These are phyloP conservation scores for Boletus bicolor DNA, from an alignment of 768 basidiomycete genomes.

Conservation along the genomic window DNA sequence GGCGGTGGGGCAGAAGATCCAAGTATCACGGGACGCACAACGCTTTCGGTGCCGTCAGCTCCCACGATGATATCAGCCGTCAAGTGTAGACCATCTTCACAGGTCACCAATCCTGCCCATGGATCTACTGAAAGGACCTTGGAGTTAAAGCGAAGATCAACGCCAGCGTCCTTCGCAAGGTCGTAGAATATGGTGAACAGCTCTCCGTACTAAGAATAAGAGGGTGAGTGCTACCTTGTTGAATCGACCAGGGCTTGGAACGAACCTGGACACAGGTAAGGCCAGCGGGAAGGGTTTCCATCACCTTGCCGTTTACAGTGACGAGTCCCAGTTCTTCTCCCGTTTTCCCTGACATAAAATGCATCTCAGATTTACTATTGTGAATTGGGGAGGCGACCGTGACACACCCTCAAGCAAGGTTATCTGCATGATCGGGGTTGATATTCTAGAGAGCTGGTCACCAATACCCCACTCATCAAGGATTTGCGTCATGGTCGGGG, in stretches of 20 bases:
- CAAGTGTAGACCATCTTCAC: slow-evolving; percentile 41
- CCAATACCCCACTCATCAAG: slow-evolving; percentile 52
- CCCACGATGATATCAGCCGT: slow-evolving; percentile 54
- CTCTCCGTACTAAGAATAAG: slow-evolving; percentile 44
- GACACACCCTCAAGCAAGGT: slow-evolving; percentile 18
- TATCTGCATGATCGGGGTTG: slow-evolving; percentile 15
- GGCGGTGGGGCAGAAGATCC: slow-evolving; percentile 7
- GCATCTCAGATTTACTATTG: neutral
- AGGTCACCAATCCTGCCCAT: slow-evolving; percentile 29
- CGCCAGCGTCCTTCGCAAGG: slow-evolving; percentile 46
- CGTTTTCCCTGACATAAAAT: slow-evolving; percentile 33
- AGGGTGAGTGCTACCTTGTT: neutral
- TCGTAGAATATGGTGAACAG: slow-evolving; percentile 46
- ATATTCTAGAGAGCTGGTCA: slow-evolving; percentile 37
- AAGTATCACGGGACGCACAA: slow-evolving; percentile 36
- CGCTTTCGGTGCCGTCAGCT: slow-evolving; percentile 56
- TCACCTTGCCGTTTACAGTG: slow-evolving; percentile 42
- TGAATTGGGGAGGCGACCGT: too few species aligned
- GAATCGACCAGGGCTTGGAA: neutral
- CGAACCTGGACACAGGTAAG: slow-evolving; percentile 47
- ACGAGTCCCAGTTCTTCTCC: slow-evolving; percentile 44
- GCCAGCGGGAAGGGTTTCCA: slow-evolving; percentile 43
- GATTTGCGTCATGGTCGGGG: slow-evolving; percentile 58
- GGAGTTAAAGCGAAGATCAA: slow-evolving; percentile 41
- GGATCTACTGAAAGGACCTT: slow-evolving; percentile 35